Conservation (phyloP, 2,329 filamentous ascomycete genomes). For the Ophiosphaerella herpotricha region DNA sequence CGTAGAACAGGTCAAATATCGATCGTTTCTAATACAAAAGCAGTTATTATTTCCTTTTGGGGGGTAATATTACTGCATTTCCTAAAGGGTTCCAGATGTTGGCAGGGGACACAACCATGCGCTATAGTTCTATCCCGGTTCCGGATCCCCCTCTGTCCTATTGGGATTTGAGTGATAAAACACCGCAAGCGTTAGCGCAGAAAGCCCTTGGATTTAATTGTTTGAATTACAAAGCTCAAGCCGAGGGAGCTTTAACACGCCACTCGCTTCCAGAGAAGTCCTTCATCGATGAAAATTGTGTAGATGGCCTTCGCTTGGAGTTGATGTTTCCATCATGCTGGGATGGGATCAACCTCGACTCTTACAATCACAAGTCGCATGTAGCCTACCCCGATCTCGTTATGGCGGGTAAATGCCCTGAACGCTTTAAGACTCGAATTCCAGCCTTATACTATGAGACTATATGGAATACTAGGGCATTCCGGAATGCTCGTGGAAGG, state of each 20-base stretch:
- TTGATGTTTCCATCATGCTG: constrained; percentile 26
- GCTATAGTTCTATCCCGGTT: constrained; percentile 64
- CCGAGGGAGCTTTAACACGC: constrained; percentile 8
- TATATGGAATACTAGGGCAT: constrained; percentile 76
- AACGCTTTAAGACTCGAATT: constrained; percentile 68
- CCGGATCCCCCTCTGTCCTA: constrained; percentile 3
- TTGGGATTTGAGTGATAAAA: constrained; percentile 12
- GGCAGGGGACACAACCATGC: constrained; percentile 70
- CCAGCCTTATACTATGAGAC: constrained; percentile 83
- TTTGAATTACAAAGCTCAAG: constrained; percentile 10
- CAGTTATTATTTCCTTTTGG: constrained; percentile 80
- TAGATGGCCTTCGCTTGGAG: constrained; percentile 16
- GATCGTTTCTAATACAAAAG: constrained; percentile 8
- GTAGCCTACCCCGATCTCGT: constrained; percentile 79
- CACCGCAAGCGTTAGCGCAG: constrained; percentile 9
- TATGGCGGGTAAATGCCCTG: constrained; percentile 76
- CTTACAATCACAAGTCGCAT: constrained; percentile 63
- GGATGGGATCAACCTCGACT: constrained; percentile 36
- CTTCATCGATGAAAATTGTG: constrained; percentile 11
- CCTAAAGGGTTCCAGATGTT: constrained; percentile 81
- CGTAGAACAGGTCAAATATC: constrained; percentile 47
- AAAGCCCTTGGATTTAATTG: constrained; percentile 21
- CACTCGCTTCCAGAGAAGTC: constrained; percentile 11
- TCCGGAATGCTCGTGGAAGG: constrained; percentile 64
- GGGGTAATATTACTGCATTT: constrained; percentile 70